A percentile compares a stretch with the other conserved stretches of the same genome.
Evolutionary conservation across 1,284 basidiomycete species (phyloP).

Genomic region (Omphalotus olearius): DNA sequence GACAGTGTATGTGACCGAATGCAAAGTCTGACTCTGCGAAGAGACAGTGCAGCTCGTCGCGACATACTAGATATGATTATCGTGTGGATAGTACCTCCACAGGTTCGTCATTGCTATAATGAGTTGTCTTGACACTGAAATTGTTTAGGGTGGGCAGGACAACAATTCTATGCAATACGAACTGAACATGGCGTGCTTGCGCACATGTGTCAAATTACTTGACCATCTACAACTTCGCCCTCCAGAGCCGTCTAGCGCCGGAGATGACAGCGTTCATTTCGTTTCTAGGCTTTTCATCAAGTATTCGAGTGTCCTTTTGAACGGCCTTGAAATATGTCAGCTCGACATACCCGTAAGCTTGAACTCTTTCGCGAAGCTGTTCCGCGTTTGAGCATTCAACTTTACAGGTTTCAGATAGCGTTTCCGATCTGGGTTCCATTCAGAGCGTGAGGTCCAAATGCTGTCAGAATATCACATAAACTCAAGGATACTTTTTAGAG

Average conservation of each 20-base stretch:
- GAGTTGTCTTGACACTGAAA: background rate
- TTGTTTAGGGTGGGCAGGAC: slow-evolving; percentile 6
- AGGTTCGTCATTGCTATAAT: slow-evolving; percentile 28
- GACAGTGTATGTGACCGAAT: slow-evolving; percentile 64
- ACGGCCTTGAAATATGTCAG: slow-evolving; percentile 52
- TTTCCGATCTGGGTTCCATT: slow-evolving; percentile 48
- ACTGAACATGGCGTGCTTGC: slow-evolving; percentile 68
- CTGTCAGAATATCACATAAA: background rate
- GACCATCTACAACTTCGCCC: slow-evolving; percentile 71
- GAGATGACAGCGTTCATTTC: slow-evolving; percentile 65
- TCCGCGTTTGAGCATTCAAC: background rate
- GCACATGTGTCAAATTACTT: slow-evolving; percentile 70
- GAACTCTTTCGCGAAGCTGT: background rate
- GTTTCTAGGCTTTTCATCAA: slow-evolving; percentile 76
- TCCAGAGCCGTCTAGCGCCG: slow-evolving; percentile 49
- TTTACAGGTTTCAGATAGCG: slow-evolving; percentile 43
- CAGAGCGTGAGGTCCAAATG: slow-evolving; percentile 39
- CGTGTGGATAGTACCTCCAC: slow-evolving; percentile 64
- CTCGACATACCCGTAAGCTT: slow-evolving; percentile 39
- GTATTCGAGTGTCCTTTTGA: slow-evolving; percentile 65
- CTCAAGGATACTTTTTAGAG: slow-evolving; percentile 30
- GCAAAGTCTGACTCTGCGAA: slow-evolving; percentile 60
- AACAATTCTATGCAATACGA: slow-evolving; percentile 42
- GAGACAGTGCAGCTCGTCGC: slow-evolving; percentile 66
- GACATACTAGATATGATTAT: slow-evolving; percentile 69